Evolutionary conservation across 192 early-diverging fungal genomes (phyloP).

Genomic region (Entomortierella chlamydospora): DNA sequence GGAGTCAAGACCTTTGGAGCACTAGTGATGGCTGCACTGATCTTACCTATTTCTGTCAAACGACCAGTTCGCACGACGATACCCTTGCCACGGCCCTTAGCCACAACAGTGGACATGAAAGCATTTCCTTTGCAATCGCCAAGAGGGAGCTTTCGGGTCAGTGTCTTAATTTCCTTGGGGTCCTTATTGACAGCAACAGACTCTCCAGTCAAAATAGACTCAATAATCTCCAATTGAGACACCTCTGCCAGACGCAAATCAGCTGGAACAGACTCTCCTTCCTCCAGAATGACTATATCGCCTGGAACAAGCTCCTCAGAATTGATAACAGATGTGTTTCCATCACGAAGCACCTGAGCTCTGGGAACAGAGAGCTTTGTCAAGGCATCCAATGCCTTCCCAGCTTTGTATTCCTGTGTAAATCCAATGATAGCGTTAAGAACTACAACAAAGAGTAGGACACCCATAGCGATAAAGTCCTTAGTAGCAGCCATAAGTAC

Average conservation of each 20-base stretch:
- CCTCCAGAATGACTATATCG: slow-evolving; percentile 83
- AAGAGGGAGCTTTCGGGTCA: slow-evolving; percentile 75
- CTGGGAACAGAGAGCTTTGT: slow-evolving; percentile 69
- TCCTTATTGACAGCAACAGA: slow-evolving; percentile 73
- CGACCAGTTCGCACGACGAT: slow-evolving; percentile 91
- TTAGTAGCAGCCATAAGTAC: slow-evolving; percentile 85
- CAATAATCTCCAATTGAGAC: slow-evolving; percentile 80
- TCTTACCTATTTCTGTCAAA: slow-evolving; percentile 93
- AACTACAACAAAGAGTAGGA: slow-evolving; percentile 72
- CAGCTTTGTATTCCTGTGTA: slow-evolving; percentile 94
- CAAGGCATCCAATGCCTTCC: slow-evolving; percentile 86
- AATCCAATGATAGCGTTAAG: slow-evolving; percentile 93
- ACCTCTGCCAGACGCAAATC: slow-evolving; percentile 80
- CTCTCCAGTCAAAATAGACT: slow-evolving; percentile 87
- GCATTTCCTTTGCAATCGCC: slow-evolving; percentile 96
- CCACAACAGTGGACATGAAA: slow-evolving; percentile 95
- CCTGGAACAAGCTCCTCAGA: slow-evolving; percentile 78
- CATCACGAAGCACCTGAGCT: slow-evolving; percentile 80
- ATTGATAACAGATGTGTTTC: slow-evolving; percentile 70
- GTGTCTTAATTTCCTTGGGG: slow-evolving; percentile 69
- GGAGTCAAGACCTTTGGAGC: slow-evolving; percentile 67
- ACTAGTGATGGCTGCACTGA: slow-evolving; percentile 85
- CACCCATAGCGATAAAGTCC: slow-evolving; percentile 82
- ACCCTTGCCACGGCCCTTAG: slow-evolving; percentile 90
- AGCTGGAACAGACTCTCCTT: slow-evolving; percentile 85